These are phyloP conservation scores for Millerozyma acaciae DNA, from an alignment of 805 yeast species.

Conservation along the genomic window DNA sequence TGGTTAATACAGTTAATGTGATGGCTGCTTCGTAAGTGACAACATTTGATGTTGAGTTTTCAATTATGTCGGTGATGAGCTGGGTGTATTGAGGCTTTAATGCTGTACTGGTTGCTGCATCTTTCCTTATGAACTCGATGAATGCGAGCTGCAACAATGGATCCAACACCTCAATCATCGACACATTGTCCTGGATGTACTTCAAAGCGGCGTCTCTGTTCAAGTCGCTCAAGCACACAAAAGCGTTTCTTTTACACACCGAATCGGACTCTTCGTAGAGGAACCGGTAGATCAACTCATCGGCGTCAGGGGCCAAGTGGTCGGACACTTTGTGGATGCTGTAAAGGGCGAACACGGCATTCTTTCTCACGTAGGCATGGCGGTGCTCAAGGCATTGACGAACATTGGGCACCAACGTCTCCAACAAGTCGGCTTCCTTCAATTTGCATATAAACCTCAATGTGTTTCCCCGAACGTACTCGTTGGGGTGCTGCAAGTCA, in stretches of 20 bases:
- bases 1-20: constrained; percentile 61
- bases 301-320: constrained; percentile 93
- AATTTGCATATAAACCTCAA: constrained; percentile 86
- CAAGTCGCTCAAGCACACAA: constrained; percentile 76
- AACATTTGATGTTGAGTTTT: constrained; percentile 58
- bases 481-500: constrained; percentile 97
- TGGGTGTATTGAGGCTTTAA: constrained; percentile 69
- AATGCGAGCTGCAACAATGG: constrained; percentile 84
- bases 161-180: constrained; percentile 61
- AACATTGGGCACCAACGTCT: constrained; percentile 91
- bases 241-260: constrained; percentile 93
- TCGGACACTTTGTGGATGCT: constrained; percentile 80
- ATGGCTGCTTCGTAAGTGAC: constrained; percentile 92
- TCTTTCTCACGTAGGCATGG: constrained; percentile 96
- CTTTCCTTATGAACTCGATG: constrained; percentile 86
- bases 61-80: constrained; percentile 69
- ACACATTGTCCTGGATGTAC: constrained; percentile 69
- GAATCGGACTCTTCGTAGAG: constrained; percentile 83
- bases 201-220: constrained; percentile 81
- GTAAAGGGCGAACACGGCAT: constrained; percentile 88
- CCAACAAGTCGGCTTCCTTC: constrained; percentile 89
- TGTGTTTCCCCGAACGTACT: constrained; percentile 93
- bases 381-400: constrained; percentile 91
- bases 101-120: constrained; percentile 60
- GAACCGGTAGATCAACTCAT: constrained; percentile 71